phyloP scores from a whole-genome alignment of 2,329 filamentous ascomycete species.

The Chaetomium sp. region DNA sequence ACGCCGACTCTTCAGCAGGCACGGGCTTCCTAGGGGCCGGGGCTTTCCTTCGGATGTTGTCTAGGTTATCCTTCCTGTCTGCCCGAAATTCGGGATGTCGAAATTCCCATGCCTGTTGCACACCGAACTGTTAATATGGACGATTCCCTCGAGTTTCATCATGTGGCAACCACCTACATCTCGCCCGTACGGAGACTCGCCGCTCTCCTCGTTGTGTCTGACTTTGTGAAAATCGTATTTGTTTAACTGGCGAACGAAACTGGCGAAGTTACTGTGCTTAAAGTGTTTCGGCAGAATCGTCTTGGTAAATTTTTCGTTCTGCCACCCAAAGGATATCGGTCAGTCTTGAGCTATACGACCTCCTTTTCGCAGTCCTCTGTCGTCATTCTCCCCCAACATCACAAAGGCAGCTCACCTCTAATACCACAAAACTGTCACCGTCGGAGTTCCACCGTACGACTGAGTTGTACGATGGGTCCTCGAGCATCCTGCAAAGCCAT shows the following conservation, averaged over 20 bases:
- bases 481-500: slow-evolving; percentile 68
- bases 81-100: slow-evolving; percentile 94
- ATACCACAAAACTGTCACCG: slow-evolving; percentile 91
- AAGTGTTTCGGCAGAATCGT: slow-evolving; percentile 96
- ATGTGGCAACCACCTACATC: slow-evolving; percentile 48
- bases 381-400: too few relatives aligned
- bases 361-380: not conserved
- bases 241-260: slow-evolving; percentile 91
- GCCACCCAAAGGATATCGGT: slow-evolving; percentile 11
- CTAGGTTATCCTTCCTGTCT: slow-evolving; percentile 91
- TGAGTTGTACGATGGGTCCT: slow-evolving; percentile 85
- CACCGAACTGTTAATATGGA: slow-evolving; percentile 26
- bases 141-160: not conserved
- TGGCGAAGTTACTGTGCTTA: slow-evolving; percentile 98
- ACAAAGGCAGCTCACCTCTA: slow-evolving; percentile 60
- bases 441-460: slow-evolving; percentile 95
- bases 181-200: slow-evolving; percentile 72
- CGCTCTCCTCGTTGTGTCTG: slow-evolving; percentile 80
- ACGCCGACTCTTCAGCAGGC: slow-evolving; percentile 56
- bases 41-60: slow-evolving; percentile 93
- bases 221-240: slow-evolving; percentile 99
- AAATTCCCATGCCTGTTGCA: slow-evolving; percentile 78
- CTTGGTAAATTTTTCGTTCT: slow-evolving; percentile 99
- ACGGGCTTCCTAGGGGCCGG: slow-evolving; percentile 77
- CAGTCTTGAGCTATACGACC: slow-evolving; percentile 13